A percentile compares a stretch with the other conserved stretches of the same genome.
phyloP scores from a whole-genome alignment of 345 rosid genomes.

The Syzygium aromaticum region DNA sequence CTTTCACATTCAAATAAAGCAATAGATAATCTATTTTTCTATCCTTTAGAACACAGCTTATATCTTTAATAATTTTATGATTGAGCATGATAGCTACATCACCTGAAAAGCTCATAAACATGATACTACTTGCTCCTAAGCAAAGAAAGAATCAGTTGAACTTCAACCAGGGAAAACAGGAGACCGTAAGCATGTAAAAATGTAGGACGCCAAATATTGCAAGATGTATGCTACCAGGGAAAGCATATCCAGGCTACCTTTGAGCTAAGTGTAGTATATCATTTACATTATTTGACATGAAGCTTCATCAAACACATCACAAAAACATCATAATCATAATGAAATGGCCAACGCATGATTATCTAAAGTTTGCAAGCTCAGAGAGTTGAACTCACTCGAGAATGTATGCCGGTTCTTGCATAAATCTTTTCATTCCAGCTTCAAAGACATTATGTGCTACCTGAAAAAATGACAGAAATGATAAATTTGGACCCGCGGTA shows the following conservation, averaged over 20 bases:
- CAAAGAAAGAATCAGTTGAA: background rate
- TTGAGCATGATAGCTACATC: background rate
- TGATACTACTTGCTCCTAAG: background rate
- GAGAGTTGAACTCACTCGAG: slow-evolving; percentile 56
- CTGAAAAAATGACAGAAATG: slow-evolving; percentile 32
- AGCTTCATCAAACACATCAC: background rate
- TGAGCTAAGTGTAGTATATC: background rate
- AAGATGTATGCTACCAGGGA: background rate
- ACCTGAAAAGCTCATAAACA: background rate
- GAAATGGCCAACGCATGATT: background rate
- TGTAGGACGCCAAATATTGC: background rate
- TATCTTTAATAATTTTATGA: background rate
- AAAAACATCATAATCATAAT: background rate
- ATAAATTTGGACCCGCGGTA: background rate
- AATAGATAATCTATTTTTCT: background rate
- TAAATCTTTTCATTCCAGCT: slow-evolving; percentile 81
- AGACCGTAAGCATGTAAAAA: background rate
- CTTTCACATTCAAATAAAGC: background rate
- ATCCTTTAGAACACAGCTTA: background rate
- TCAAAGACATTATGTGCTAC: slow-evolving; percentile 87
- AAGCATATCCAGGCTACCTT: background rate
- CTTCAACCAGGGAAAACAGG: background rate
- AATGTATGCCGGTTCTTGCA: slow-evolving; percentile 89
- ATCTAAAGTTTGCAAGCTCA: background rate
- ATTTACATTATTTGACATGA: background rate